Base-by-base conservation (phyloP, 2,329 filamentous ascomycete genomes). In the Boeremia exigua region DNA sequence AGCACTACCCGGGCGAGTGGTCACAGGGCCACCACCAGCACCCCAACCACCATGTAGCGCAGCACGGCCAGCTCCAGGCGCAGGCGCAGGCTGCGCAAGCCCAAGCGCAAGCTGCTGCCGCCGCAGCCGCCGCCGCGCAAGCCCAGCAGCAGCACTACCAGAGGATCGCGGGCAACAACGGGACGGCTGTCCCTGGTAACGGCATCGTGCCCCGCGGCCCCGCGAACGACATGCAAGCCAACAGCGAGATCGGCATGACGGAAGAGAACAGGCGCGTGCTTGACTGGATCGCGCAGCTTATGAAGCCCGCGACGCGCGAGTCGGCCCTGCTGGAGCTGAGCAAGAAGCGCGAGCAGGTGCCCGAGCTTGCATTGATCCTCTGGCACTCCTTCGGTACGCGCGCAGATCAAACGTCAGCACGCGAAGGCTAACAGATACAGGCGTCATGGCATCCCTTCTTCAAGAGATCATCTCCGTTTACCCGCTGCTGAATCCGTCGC, bases 391-490 rank as follows among this genome's bases (percentile, higher is more conserved):
- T 97, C 72, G 95, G 94, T 96, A 85, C 43, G 54, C 4, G 11
- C 2, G 28, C 96, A 71, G 93, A 92, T 96, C 85, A 6, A 10
- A 2, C 28, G 14, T 19, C 11, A 25, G 12, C 17, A 6, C 6
- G 11, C 11, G 10, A 19, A 4, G 27, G 62, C 60, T 72, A 60
- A 69, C 58, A 59, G 56, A 25, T 19, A 11, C 62, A 96, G 92
- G 93, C 70, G 95, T 99, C 71, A 99, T 99, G 95, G 97, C 95
- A 40, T 96, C 92, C 50, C 83, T 99, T 23, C 85, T 98, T 30
- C 94, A 98, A 77, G 95, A 99, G 79, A 99, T 99, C 74, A 99
- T 99, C 73, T 97, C 94, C 10, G 95, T 99, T 51, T 99, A 99
- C 75, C 96, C 92, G 27, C 86, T 99, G 4, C 86, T 99, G 68